Evolutionary conservation across 1,284 basidiomycete genomes (phyloP), one percentile per base, ranked within the genome.

Genomic region (Sanghuangporus weigelae): DNA sequence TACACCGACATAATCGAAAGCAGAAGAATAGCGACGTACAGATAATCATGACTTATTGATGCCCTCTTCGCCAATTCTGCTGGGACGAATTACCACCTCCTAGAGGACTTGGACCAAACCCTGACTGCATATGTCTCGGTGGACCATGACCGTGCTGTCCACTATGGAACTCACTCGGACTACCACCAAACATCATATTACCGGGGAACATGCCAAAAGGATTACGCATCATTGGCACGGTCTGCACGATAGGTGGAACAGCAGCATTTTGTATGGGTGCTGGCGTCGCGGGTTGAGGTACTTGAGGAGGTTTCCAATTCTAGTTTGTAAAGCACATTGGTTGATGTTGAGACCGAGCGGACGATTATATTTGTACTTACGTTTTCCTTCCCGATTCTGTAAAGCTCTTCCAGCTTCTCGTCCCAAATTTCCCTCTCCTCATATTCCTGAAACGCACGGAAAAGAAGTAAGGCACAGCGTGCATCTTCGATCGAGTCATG

Each of bases 401-500:
- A 93, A 7, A 92, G 72, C 67, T 90, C 86, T 7, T 98, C 96
- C 68, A 99, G 79, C 68, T 94, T 93, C 65, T 92, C 85, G 70
- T 97, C 93, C 75, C 97, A 95, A 4, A 85, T 74, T 1, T 88
- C 89, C 59, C 89, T 83, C 40, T 82, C 84, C 72, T 96, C 89
- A 62, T 96, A 89, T 40, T 85, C 78, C 46, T 89, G 84, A 73
- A 92, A 96, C 35, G 90, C 84, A 72, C 94, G 90, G 77, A 93
- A 99, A 39, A 99, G 78, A 67, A 89, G 82, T 57, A 98, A 77
- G 0, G 96, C 95, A 8, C 93, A 93, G 19, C 87, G 83, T 0
- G 96, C 95, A 73, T 99, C 97, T 75, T 96, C 93, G 70, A 99
- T 98, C 16, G 95, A 98, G 76, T 99, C 96, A 73, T 99, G 96